phyloP scores from a whole-genome alignment of 75 land plant genomes.

The Sequoiadendron giganteum region DNA sequence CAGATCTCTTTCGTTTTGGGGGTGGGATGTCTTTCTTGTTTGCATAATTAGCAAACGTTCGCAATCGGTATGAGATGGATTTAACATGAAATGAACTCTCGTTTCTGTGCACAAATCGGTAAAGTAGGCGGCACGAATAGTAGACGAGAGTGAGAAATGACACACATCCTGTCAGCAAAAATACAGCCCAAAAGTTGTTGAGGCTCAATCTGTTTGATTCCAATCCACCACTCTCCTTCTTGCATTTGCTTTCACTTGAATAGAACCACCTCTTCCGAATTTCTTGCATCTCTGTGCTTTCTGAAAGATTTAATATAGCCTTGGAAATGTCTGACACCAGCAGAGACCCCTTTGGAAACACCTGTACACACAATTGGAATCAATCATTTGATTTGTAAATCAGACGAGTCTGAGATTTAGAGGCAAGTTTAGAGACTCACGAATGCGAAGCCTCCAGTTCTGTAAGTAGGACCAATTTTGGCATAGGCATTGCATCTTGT shows the following conservation, averaged over 20 bases:
- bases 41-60: neutral
- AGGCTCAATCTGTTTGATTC: slow-evolving; percentile 16
- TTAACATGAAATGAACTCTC: too few species aligned
- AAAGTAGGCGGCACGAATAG: slow-evolving; percentile 10
- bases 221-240: neutral
- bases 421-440: slow-evolving; percentile 5
- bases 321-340: slow-evolving; percentile 44
- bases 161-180: slow-evolving; percentile 23
- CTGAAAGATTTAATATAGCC: slow-evolving; percentile 49
- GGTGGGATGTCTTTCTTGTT: neutral
- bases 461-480: slow-evolving; percentile 15
- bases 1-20: neutral
- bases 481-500: slow-evolving; percentile 12
- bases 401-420: neutral
- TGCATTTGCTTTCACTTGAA: slow-evolving; percentile 15
- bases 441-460: slow-evolving; percentile 23
- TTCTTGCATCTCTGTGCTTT: slow-evolving; percentile 39
- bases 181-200: slow-evolving; percentile 27
- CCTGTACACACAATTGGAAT: slow-evolving; percentile 24
- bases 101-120: neutral
- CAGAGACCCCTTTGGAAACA: slow-evolving; percentile 66
- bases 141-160: slow-evolving; percentile 12
- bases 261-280: slow-evolving; percentile 41
- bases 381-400: neutral
- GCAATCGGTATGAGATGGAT: neutral